A percentile compares a stretch with the other conserved stretches of the same genome.
Evolutionary conservation across 2,329 filamentous ascomycete species (phyloP).

Genomic region (Aureobasidium sp.): DNA sequence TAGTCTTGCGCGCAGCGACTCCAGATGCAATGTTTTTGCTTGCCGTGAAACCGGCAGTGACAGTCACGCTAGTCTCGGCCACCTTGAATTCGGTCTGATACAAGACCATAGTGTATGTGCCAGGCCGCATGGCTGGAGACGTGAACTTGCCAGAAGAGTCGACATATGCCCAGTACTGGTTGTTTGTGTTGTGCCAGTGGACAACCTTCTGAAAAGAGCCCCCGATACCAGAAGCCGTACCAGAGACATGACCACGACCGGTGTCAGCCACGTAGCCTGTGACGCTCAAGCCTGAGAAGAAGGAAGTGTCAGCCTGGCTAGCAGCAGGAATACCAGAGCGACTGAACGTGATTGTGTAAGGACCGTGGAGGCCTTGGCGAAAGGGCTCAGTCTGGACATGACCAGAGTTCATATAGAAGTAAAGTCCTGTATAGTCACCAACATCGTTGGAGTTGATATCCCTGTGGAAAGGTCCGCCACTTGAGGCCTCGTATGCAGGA

Average conservation of each 20-base stretch:
- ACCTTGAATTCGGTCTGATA: slow-evolving; percentile 53
- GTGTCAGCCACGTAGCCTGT: slow-evolving; percentile 50
- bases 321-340: slow-evolving; percentile 45
- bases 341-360: slow-evolving; percentile 55
- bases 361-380: slow-evolving; percentile 57
- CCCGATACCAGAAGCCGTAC: slow-evolving; percentile 51
- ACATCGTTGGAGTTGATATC: slow-evolving; percentile 60
- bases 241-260: slow-evolving; percentile 51
- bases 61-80: slow-evolving; percentile 41
- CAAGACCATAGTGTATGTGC: slow-evolving; percentile 60
- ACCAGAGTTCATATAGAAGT: slow-evolving; percentile 61
- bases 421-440: slow-evolving; percentile 49
- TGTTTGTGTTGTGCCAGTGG: slow-evolving; percentile 55
- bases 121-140: slow-evolving; percentile 58
- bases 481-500: slow-evolving; percentile 51
- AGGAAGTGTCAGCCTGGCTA: slow-evolving; percentile 46
- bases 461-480: slow-evolving; percentile 55
- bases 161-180: slow-evolving; percentile 59
- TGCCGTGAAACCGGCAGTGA: slow-evolving; percentile 42
- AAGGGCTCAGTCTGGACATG: slow-evolving; percentile 55
- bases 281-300: slow-evolving; percentile 51
- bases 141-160: slow-evolving; percentile 45
- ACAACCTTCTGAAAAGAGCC: slow-evolving; percentile 49
- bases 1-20: slow-evolving; percentile 41
- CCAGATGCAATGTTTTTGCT: slow-evolving; percentile 45